Conservation (phyloP, 352 stramenopile species). For the Pythium periplocum region DNA sequence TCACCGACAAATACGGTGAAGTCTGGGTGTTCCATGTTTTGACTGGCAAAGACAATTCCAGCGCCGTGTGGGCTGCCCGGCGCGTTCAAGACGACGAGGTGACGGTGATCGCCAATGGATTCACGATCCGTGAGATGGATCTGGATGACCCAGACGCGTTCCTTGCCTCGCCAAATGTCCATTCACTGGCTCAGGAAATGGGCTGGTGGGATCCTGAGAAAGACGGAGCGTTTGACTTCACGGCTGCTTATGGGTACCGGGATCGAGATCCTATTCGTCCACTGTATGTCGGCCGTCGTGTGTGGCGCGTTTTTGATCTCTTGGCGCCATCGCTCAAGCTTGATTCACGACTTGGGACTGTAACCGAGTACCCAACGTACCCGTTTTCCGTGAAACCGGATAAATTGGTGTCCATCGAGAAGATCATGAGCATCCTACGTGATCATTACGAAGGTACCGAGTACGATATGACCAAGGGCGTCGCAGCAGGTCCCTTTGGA, state of each 20-base stretch:
- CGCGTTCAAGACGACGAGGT: constrained; percentile 80
- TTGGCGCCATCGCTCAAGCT: constrained; percentile 57
- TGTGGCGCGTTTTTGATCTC: constrained; percentile 75
- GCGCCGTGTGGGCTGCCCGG: constrained; percentile 85
- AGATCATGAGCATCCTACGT: constrained; percentile 68
- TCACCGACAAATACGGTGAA: constrained; percentile 74
- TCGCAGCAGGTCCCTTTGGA: constrained; percentile 82
- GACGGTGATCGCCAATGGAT: constrained; percentile 85
- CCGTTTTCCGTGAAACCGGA: constrained; percentile 75
- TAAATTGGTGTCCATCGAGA: constrained; percentile 29
- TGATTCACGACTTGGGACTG: constrained; percentile 27
- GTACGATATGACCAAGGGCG: constrained; percentile 71
- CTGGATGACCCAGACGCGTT: constrained; percentile 61
- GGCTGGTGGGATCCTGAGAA: constrained; percentile 50
- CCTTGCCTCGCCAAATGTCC: constrained; percentile 73
- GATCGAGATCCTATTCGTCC: constrained; percentile 27
- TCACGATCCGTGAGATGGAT: constrained; percentile 84
- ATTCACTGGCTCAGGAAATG: constrained; percentile 61
- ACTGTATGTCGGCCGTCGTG: constrained; percentile 48
- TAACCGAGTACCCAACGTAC: constrained; percentile 44
- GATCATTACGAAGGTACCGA: constrained; percentile 84
- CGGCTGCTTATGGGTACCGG: constrained; percentile 29
- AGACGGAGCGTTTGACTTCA: constrained; percentile 37
- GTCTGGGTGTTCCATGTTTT: constrained; percentile 91
- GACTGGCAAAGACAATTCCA: constrained; percentile 70